A percentile compares a stretch with the other conserved stretches of the same genome.
Conservation (phyloP, 768 basidiomycete genomes). For the Leccinum subgranulosum region DNA sequence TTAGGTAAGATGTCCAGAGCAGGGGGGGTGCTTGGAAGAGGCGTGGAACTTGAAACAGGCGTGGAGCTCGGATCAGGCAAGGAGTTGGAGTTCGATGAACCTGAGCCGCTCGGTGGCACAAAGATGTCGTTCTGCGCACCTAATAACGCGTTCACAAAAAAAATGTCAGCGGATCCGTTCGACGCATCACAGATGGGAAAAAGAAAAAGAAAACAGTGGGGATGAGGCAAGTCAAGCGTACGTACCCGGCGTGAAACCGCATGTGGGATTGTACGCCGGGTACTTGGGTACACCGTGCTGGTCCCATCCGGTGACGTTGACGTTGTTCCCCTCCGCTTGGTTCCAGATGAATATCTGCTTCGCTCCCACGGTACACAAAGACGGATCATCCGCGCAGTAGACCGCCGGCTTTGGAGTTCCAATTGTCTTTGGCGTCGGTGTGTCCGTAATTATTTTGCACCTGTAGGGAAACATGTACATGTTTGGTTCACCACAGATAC, state of each 20-base stretch:
- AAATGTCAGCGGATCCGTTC: background rate
- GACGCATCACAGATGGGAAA: background rate
- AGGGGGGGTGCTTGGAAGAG: background rate
- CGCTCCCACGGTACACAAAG: slow-evolving; percentile 7
- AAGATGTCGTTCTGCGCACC: slow-evolving; percentile 21
- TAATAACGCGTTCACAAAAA: background rate
- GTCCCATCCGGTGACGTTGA: slow-evolving; percentile 1
- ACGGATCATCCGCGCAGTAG: slow-evolving; percentile 7
- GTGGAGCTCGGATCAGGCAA: background rate
- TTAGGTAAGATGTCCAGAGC: background rate
- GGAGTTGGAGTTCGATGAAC: background rate
- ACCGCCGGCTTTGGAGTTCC: background rate
- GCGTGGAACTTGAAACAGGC: background rate
- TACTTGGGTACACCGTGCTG: background rate
- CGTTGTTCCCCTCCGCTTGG: slow-evolving; percentile 6
- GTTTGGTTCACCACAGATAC: slow-evolving; percentile 10
- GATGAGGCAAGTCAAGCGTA: background rate
- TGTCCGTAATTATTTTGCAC: background rate
- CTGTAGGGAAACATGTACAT: background rate
- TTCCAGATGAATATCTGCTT: slow-evolving; percentile 5
- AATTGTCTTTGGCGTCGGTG: background rate
- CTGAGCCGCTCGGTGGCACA: background rate
- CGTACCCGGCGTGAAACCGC: slow-evolving; percentile 16
- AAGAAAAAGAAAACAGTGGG: background rate
- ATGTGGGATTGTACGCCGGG: slow-evolving; percentile 11